phyloP scores from a whole-genome alignment of 768 basidiomycete species.

The Trametes punicea region DNA sequence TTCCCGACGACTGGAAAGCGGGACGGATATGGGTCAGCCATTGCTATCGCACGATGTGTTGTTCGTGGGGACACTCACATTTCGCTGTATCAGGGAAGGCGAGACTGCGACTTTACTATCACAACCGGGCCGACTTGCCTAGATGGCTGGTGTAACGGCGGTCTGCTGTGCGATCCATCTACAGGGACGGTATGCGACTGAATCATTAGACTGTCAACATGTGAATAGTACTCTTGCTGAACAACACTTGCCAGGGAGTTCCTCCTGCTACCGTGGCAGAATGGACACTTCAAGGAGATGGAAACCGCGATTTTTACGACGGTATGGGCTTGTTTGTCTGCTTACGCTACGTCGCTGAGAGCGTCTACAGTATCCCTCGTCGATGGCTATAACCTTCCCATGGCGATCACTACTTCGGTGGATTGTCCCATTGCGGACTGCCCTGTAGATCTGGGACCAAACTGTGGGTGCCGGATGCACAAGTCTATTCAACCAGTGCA shows the following conservation, averaged over 20 bases:
- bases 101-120: conserved; percentile 54
- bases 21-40: conserved; percentile 58
- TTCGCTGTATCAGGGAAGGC: conserved; percentile 13
- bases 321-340: conserved; percentile 1
- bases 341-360: neutral
- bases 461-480: conserved; percentile 18
- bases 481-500: no score
- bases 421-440: conserved; percentile 32
- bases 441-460: conserved; percentile 30
- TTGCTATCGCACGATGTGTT: neutral
- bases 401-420: conserved; percentile 27
- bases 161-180: conserved; percentile 50
- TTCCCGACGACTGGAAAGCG: conserved; percentile 63
- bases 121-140: conserved; percentile 51
- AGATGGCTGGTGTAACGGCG: conserved; percentile 68
- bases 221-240: neutral
- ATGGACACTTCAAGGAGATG: conserved; percentile 31
- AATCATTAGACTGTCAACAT: neutral
- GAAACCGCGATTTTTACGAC: conserved; percentile 24
- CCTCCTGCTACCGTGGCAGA: conserved; percentile 35
- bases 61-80: neutral
- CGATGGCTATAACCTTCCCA: conserved; percentile 31
- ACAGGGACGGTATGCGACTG: conserved; percentile 48
- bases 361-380: conserved; percentile 21
- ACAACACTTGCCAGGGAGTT: conserved; percentile 23